Conservation (phyloP, 2,329 filamentous ascomycete species). For the Cryphonectria radicalis region DNA sequence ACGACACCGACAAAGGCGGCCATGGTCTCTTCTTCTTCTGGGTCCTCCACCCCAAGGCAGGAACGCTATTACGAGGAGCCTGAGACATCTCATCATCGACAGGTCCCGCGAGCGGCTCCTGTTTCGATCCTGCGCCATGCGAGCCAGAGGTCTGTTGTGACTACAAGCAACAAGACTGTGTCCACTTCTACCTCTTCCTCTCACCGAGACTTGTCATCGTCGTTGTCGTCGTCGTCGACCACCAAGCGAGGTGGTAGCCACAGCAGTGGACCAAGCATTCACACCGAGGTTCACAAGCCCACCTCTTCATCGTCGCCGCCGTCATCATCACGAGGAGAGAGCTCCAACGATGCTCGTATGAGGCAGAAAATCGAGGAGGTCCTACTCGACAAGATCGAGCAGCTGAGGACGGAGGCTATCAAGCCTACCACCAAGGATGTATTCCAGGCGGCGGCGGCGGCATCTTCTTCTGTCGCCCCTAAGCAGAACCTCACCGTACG, state of each 20-base stretch:
- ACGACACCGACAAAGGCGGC: conserved; percentile 7
- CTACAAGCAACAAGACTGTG: conserved; percentile 16
- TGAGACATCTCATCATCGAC: not conserved
- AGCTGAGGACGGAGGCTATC: conserved; percentile 18
- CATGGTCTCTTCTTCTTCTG: not conserved
- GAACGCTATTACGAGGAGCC: conserved; percentile 3
- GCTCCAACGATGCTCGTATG: conserved; percentile 16
- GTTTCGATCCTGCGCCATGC: conserved; percentile 22
- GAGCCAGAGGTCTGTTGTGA: conserved; percentile 18
- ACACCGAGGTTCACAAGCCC: conserved; percentile 27
- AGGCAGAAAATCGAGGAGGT: conserved; percentile 27
- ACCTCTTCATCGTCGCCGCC: not conserved
- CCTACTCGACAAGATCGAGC: conserved; percentile 23
- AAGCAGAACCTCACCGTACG: conserved; percentile 19
- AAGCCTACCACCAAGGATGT: conserved; percentile 1
- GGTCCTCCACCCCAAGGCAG: conserved; percentile 19
- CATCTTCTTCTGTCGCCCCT: not conserved
- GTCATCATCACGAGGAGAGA: not conserved
- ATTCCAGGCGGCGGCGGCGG: not conserved
- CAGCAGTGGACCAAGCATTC: conserved; percentile 16
- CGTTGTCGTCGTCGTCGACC: conserved; percentile 2
- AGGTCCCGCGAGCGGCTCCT: not conserved
- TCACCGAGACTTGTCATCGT: conserved; percentile 15
- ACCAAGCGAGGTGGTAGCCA: conserved; percentile 15
- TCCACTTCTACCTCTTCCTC: conserved; percentile 10